phyloP scores from a whole-genome alignment of 2,329 filamentous ascomycete genomes.

The Claviceps pazoutovae region DNA sequence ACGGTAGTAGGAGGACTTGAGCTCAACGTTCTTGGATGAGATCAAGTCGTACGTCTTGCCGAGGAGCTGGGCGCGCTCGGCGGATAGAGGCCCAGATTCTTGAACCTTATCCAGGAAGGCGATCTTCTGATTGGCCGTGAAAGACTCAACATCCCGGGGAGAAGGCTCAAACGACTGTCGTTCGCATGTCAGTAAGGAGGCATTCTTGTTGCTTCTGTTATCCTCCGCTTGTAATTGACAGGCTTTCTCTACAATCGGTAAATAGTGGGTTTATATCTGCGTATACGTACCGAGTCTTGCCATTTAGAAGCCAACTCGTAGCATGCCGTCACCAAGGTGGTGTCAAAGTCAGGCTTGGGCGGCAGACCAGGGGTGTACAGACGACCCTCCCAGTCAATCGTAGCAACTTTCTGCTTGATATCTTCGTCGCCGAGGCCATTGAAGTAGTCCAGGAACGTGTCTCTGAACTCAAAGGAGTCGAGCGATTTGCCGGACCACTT shows the following conservation, averaged over 20 bases:
- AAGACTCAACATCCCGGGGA: conserved; percentile 53
- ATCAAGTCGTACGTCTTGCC: conserved; percentile 61
- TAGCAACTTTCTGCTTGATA: conserved; percentile 48
- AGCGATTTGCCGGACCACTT: conserved; percentile 76
- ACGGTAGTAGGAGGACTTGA: conserved; percentile 66
- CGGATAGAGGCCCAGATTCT: conserved; percentile 44
- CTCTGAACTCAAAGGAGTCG: conserved; percentile 88
- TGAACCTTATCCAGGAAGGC: conserved; percentile 80
- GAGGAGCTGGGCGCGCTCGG: conserved; percentile 55
- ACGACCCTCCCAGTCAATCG: conserved; percentile 78
- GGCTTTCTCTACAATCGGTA: too few relatives aligned
- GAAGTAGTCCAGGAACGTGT: conserved; percentile 79
- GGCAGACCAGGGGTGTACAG: conserved; percentile 85
- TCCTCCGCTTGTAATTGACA: too few relatives aligned
- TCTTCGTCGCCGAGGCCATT: conserved; percentile 46
- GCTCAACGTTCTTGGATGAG: conserved; percentile 71
- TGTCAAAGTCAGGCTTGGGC: conserved; percentile 83
- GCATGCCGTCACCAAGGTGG: conserved; percentile 70
- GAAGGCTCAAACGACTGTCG: conserved; percentile 46
- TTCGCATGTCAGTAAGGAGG: conserved; percentile 12
- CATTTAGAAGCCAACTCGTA: conserved; percentile 73
- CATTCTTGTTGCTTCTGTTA: too few relatives aligned
- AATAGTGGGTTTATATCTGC: too few relatives aligned
- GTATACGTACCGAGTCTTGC: conserved; percentile 42
- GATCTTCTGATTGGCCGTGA: conserved; percentile 77